Percentiles rank a stretch among this genome's conserved stretches.
Evolutionary conservation across 164 flowering plant genomes (phyloP).

Genomic region (Vitis rotundifolia): DNA sequence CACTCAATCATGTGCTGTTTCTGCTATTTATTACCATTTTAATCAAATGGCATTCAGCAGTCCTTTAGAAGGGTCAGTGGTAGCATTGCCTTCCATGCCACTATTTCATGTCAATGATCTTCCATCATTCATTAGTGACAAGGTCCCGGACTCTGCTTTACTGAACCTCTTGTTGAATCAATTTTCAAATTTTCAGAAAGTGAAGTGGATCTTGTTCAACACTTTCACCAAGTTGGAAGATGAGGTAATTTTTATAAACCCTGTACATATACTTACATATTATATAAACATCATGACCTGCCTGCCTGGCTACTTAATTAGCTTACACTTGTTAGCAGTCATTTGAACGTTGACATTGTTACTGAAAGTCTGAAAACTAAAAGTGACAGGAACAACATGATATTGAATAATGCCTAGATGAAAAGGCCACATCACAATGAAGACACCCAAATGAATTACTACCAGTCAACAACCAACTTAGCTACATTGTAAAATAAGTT

Average conservation of each 20-base stretch:
- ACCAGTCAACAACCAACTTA: too few relatives aligned
- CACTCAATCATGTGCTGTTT: constrained; percentile 45
- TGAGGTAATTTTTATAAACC: constrained; percentile 24
- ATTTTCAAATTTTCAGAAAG: constrained; percentile 35
- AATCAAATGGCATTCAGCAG: not conserved
- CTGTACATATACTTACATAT: too few relatives aligned
- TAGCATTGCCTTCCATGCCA: constrained; percentile 33
- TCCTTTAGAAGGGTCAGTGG: constrained; percentile 5
- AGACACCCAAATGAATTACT: too few relatives aligned
- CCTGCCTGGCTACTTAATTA: too few relatives aligned
- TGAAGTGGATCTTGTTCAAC: constrained; percentile 39
- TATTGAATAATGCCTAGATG: too few relatives aligned
- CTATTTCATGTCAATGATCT: constrained; percentile 26
- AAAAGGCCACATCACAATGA: too few relatives aligned
- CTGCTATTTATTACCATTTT: constrained; percentile 26
- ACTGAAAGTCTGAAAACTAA: too few relatives aligned
- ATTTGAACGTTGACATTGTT: too few relatives aligned
- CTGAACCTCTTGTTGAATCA: constrained; percentile 9
- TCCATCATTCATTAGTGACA: constrained; percentile 36
- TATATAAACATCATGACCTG: too few relatives aligned
- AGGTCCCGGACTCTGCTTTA: not conserved
- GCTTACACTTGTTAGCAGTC: too few relatives aligned
- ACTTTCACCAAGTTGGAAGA: constrained; percentile 39
- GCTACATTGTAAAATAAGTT: too few relatives aligned
- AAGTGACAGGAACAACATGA: too few relatives aligned